These are phyloP conservation scores for Tylopilus plumbeoviolaceoides DNA, from an alignment of 768 basidiomycete species.

Conservation along the genomic window DNA sequence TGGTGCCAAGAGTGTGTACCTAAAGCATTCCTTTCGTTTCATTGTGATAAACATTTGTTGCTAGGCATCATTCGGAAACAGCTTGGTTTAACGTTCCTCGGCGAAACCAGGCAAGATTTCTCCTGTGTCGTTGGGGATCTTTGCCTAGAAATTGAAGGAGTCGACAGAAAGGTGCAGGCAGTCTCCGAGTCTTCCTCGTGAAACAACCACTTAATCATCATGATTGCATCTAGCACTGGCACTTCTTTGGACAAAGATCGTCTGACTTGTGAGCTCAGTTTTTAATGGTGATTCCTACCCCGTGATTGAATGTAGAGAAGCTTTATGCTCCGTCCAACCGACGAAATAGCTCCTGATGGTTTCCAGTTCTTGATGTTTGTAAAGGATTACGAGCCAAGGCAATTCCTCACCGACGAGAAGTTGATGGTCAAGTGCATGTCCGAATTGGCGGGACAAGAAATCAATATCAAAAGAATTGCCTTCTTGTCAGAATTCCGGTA, in stretches of 20 bases:
- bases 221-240: slow-evolving; percentile 19
- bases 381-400: slow-evolving; percentile 8
- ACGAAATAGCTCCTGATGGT: slow-evolving; percentile 5
- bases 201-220: neutral
- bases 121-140: slow-evolving; percentile 36
- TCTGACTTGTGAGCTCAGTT: slow-evolving; percentile 2
- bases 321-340: slow-evolving; percentile 3
- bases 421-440: neutral
- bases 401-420: slow-evolving; percentile 20
- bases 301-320: neutral
- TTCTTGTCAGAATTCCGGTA: slow-evolving; percentile 27
- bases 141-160: slow-evolving; percentile 24
- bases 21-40: neutral
- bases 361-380: neutral
- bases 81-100: slow-evolving; percentile 40
- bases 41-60: neutral
- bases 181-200: neutral
- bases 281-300: neutral
- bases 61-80: slow-evolving; percentile 36
- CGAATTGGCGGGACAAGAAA: slow-evolving; percentile 21
- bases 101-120: slow-evolving; percentile 33
- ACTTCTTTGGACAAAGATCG: slow-evolving; percentile 13
- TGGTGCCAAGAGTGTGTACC: slow-evolving; percentile 32
- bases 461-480: slow-evolving; percentile 29
- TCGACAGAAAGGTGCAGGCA: slow-evolving; percentile 24